phyloP scores from a whole-genome alignment of 306 rosid species.

The Canavalia ensiformis region DNA sequence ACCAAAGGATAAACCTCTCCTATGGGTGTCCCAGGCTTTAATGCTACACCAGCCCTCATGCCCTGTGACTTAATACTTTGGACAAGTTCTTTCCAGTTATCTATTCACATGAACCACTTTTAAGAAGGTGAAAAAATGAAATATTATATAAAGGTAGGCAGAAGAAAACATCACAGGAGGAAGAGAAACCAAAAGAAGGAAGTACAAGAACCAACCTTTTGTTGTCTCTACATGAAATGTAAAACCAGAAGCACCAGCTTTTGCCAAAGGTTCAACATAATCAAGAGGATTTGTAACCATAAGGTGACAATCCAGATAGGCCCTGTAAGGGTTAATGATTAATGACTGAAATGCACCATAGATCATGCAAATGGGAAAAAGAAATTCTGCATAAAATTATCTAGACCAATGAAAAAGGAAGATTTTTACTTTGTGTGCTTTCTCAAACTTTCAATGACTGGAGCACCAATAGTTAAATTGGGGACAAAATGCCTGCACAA shows the following conservation, averaged over 20 bases:
- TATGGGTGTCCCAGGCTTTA: conserved; percentile 83
- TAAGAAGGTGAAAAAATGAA: conserved; percentile 39
- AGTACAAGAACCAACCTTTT: conserved; percentile 64
- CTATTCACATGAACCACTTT: conserved; percentile 52
- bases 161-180: neutral
- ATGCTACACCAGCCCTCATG: conserved; percentile 88
- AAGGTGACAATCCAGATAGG: conserved; percentile 96
- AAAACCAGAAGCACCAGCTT: conserved; percentile 97
- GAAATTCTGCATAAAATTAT: neutral
- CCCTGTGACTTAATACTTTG: conserved; percentile 68
- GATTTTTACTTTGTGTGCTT: conserved; percentile 82
- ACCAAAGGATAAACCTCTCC: conserved; percentile 94
- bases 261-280: conserved; percentile 85
- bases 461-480: conserved; percentile 94
- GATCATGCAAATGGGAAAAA: conserved; percentile 22
- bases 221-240: conserved; percentile 91
- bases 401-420: conserved; percentile 24
- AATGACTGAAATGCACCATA: conserved; percentile 26
- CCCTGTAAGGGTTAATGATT: conserved; percentile 58
- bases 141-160: conserved; percentile 2
- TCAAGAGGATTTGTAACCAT: conserved; percentile 96
- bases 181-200: conserved; percentile 12
- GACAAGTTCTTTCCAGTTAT: conserved; percentile 88
- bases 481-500: conserved; percentile 88
- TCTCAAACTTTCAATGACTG: conserved; percentile 92